Evolutionary conservation across 164 flowering plant species (phyloP).

Genomic region (Magnolia officinalis): DNA sequence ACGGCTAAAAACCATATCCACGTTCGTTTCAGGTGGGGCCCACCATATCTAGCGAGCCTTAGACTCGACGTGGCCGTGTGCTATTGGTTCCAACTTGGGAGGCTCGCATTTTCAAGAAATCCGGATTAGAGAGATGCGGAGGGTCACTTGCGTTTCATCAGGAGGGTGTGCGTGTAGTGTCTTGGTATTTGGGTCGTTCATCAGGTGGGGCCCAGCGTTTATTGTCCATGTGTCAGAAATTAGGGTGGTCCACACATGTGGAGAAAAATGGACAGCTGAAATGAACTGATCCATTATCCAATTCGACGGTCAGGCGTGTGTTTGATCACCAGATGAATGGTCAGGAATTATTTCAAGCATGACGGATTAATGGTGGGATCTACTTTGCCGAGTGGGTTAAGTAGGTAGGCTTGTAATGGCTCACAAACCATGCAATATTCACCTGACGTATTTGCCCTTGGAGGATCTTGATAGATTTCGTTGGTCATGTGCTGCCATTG

Average conservation of each 20-base stretch:
- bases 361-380: no score
- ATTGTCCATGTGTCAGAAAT: neutral
- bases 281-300: neutral
- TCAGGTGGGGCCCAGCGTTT: neutral
- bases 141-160: neutral
- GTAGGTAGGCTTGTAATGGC: no score
- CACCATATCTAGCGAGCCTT: slow-evolving; percentile 2
- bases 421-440: no score
- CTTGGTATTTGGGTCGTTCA: neutral
- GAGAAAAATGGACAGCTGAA: neutral
- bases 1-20: neutral
- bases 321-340: no score
- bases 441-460: no score
- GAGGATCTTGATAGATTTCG: no score
- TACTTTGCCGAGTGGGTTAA: no score
- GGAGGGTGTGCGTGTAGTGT: neutral
- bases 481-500: no score
- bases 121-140: neutral
- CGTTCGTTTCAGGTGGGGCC: neutral
- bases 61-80: neutral
- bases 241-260: neutral
- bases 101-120: neutral
- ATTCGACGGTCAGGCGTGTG: no score
- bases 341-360: no score
- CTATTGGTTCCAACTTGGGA: neutral